Base-by-base conservation (phyloP, 2,329 filamentous ascomycete species). In the Claviceps monticola region DNA sequence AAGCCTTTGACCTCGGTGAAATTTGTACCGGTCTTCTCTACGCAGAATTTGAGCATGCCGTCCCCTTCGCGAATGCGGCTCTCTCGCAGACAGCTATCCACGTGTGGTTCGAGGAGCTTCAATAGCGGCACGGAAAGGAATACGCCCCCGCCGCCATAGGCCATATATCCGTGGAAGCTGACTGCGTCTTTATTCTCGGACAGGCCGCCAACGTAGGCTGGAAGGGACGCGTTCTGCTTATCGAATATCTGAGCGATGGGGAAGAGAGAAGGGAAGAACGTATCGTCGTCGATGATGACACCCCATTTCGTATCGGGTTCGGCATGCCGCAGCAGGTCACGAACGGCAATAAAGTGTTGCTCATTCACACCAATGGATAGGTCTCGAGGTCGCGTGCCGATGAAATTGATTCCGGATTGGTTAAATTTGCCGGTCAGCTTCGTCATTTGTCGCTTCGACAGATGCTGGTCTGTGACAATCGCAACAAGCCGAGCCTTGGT, bases 211-310 rank as follows among this genome's bases (percentile, higher is more conserved):
- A 82, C 66, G 61, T 81, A 83, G 38, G 68, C 60, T 3, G 74
- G 68, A 19, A 68, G 60, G 2, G 67, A 70, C 58, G 75, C 68
- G 58, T 82, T 72, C 55, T 76, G 70, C 39, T 64, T 60, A 37
- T 58, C 59, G 2, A 82, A 68, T 5, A 71, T 67, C n/a, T 71
- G 61, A 21, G 72, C 66, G 16, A 83, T 65, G 0, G 69, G 68
- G 49, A 72, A 62, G 45, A 82, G 70, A 2, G 74, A 77, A 2
- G 75, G 72, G 61, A 82, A 82, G 62, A 83, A 82, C 1, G 79
- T 83, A 57, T 83, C 79, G 58, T 83, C 79, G 59, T 83, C 79
- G 39, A 82, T 71, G 48, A 82, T 67, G 46, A 71, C 74, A 14
- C 73, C 70, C 79, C 79, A 83, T 36, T 68, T 65, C 0, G 76